phyloP scores from a whole-genome alignment of 345 rosid species.

The Leavenworthia alabamica region DNA sequence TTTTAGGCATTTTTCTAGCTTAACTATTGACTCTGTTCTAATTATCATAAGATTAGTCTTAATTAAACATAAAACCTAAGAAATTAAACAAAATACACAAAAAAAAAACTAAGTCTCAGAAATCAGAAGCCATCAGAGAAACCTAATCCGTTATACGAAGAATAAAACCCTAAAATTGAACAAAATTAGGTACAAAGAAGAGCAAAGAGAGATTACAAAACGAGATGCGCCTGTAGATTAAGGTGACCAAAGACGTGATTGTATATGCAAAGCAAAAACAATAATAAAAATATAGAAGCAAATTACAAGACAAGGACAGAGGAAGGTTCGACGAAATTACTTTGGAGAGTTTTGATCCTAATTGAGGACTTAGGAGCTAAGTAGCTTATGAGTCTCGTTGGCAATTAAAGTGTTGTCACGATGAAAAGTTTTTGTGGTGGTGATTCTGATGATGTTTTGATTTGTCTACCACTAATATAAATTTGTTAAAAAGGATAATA shows the following conservation, averaged over 20 bases:
- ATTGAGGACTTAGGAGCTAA: too few relatives aligned
- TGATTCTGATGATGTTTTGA: too few relatives aligned
- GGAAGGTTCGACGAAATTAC: background rate
- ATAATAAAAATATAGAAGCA: background rate
- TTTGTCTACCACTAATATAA: too few relatives aligned
- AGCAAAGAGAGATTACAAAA: background rate
- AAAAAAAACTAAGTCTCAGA: background rate
- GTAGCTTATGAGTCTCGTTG: too few relatives aligned
- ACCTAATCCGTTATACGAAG: background rate
- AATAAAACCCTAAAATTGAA: conserved; percentile 6
- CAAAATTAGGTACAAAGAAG: background rate
- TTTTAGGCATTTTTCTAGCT: background rate
- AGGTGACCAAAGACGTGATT: background rate
- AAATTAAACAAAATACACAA: background rate
- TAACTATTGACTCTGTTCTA: background rate
- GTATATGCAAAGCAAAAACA: background rate
- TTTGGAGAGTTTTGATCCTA: too few relatives aligned
- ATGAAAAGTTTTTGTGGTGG: too few relatives aligned
- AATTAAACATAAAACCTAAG: background rate
- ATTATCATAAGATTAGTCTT: background rate
- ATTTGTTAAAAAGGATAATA: too few relatives aligned
- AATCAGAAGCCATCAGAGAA: background rate
- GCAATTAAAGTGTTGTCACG: too few relatives aligned
- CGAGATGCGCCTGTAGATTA: background rate
- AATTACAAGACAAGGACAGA: conserved; percentile 6